Base-by-base conservation (phyloP, 306 rosid species). In the Geum urbanum region DNA sequence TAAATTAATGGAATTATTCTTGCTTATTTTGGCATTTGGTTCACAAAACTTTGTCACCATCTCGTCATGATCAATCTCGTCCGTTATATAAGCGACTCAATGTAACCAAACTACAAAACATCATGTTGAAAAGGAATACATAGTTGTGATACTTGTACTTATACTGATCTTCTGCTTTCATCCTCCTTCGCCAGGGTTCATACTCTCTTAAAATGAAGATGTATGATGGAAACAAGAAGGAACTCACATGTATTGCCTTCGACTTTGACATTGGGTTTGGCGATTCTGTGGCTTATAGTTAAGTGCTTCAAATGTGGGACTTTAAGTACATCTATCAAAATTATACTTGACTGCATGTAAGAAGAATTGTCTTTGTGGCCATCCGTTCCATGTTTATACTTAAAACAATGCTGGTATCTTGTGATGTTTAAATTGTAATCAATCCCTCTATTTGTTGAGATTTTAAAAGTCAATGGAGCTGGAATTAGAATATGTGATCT, bases 151-250 rank as follows among this genome's bases (percentile, higher is more conserved):
- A 24, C 63, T 54, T 69, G 27, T 50, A 11, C 66, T 20, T 51
- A 40, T 82, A 8, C 43, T 43, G 20, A 24, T 51, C 47, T 54
- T 4, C 27, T 59, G 5, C 37, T 20, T 19, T 35, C 46, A 10
- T 66, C 24, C 16, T 24, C n/a, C 66, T 77, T 77, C 79, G 53
- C 83, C 90, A 90, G 96, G 96, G 96, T 55, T 78, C 96, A 0
- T 90, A 90, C 85, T 48, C 86, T 46, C 77, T 92, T 72, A 88
- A 69, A 78, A 88, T 92, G 96, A 88, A 48, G 78, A 72, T 92
- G 79, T 76, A 61, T 64, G 96, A 89, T 73, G 85, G 79, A 70
- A 73, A 75, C 64, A 75, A 80, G 0, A 76, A 82, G 6, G 80
- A 83, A 80, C 77, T 92, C 75, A 82, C 92, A 24, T 92, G 98